Evolutionary conservation across 1,139 yeast genomes (phyloP).

Genomic region (Geotrichum aggregatum): DNA sequence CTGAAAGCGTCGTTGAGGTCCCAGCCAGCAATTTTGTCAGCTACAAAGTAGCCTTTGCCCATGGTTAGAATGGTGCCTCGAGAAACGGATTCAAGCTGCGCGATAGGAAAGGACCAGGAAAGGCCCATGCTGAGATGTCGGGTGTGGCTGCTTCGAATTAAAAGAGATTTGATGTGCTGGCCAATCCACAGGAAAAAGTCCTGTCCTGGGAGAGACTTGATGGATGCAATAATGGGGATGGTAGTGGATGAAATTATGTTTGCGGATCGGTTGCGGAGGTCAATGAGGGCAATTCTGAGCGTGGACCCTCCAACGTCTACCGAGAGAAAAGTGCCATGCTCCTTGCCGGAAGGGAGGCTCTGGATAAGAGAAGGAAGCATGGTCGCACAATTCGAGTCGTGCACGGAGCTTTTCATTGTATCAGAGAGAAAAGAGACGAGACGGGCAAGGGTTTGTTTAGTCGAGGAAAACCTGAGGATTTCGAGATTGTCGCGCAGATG

Average conservation of each 20-base stretch:
- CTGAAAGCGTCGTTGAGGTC: conserved; percentile 66
- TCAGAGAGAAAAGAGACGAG: conserved; percentile 23
- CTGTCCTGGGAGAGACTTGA: conserved; percentile 58
- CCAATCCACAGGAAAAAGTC: conserved; percentile 55
- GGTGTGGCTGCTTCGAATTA: conserved; percentile 43
- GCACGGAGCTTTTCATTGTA: conserved; percentile 21
- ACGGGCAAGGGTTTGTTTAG: conserved; percentile 22
- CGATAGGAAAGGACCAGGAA: conserved; percentile 37
- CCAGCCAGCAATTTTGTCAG: conserved; percentile 64
- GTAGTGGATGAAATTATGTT: conserved; percentile 43
- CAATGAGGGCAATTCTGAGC: conserved; percentile 74
- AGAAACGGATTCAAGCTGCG: conserved; percentile 50
- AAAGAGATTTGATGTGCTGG: conserved; percentile 54
- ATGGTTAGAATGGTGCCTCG: conserved; percentile 73
- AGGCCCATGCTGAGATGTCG: conserved; percentile 35
- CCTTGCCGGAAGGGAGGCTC: conserved; percentile 68
- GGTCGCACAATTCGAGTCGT: conserved; percentile 21
- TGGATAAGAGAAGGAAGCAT: conserved; percentile 79
- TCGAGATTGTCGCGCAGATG: background rate
- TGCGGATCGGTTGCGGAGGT: conserved; percentile 60
- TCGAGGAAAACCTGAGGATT: background rate
- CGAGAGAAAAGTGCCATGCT: conserved; percentile 69
- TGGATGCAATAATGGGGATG: conserved; percentile 37
- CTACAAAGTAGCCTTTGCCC: conserved; percentile 83
- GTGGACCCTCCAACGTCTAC: conserved; percentile 71